Percentiles rank a stretch among this genome's conserved stretches.
Evolutionary conservation across 23 red algal genomes (phyloP).

Genomic region (Gracilaria gracilis): DNA sequence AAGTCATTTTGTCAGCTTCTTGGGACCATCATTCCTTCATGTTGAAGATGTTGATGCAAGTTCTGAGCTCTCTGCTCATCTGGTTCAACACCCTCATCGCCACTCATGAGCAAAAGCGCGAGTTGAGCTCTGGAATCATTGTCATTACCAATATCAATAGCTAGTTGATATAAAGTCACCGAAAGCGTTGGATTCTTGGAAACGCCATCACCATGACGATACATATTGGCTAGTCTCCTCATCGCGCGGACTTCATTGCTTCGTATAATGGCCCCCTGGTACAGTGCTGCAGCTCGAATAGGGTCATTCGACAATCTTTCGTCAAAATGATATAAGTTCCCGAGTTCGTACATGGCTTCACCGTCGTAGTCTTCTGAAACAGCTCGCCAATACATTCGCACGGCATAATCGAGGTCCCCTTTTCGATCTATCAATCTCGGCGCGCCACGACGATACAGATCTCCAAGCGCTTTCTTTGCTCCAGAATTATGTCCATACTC

Average conservation of each 20-base stretch:
- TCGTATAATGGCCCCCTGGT: constrained; percentile 7
- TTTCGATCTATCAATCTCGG: background rate
- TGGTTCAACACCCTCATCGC: constrained; percentile 6
- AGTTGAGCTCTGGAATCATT: constrained; percentile 29
- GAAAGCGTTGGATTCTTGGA: background rate
- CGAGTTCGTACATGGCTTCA: constrained; percentile 20
- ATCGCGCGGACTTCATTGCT: constrained; percentile 13
- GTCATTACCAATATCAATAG: constrained; percentile 19
- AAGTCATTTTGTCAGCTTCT: background rate
- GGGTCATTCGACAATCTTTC: constrained; percentile 13
- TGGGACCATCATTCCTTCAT: background rate
- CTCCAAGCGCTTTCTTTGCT: constrained; percentile 21
- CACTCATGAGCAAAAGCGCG: background rate
- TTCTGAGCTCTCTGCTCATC: background rate
- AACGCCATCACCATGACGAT: constrained; percentile 4
- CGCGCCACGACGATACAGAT: background rate
- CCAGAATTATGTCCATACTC: constrained; percentile 4
- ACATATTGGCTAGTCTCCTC: constrained; percentile 20
- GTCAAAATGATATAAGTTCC: constrained; percentile 17
- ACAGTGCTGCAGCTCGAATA: background rate
- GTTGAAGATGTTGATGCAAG: background rate
- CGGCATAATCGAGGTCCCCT: background rate
- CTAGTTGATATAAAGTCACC: background rate
- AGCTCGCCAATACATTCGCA: constrained; percentile 20
- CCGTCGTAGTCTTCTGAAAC: constrained; percentile 23